Conservation (phyloP, 192 early-diverging fungal genomes). For the Phycomyces nitens region DNA sequence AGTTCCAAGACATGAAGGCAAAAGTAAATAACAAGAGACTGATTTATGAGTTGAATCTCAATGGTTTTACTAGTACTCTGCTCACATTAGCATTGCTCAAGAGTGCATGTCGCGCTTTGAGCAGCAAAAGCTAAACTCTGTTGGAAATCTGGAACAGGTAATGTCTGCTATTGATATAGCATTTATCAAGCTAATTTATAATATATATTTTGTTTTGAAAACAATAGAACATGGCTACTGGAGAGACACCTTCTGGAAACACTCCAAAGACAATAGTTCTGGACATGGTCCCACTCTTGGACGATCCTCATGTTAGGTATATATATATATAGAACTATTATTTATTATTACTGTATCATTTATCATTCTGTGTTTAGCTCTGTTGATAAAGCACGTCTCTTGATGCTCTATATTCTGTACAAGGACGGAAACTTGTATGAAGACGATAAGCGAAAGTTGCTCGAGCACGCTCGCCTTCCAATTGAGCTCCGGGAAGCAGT, state of each 20-base stretch:
- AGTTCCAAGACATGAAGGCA: constrained; percentile 82
- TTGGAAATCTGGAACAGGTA: constrained; percentile 75
- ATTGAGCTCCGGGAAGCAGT: constrained; percentile 72
- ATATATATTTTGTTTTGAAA: too few species aligned
- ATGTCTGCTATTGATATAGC: not conserved
- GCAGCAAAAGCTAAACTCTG: constrained; percentile 56
- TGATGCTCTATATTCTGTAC: constrained; percentile 79
- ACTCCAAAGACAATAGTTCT: constrained; percentile 65
- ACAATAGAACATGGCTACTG: constrained; percentile 69
- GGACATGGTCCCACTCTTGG: constrained; percentile 79
- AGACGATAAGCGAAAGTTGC: constrained; percentile 66
- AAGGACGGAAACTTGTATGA: constrained; percentile 72
- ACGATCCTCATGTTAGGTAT: constrained; percentile 59
- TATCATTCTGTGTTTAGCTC: constrained; percentile 17
- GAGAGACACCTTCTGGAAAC: constrained; percentile 68
- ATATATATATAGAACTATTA: not conserved
- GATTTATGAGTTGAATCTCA: too few species aligned
- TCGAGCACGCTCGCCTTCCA: constrained; percentile 66
- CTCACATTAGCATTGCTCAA: constrained; percentile 82
- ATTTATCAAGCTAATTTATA: not conserved
- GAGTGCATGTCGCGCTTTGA: constrained; percentile 79
- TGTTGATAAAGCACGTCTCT: constrained; percentile 69
- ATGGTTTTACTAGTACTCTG: constrained; percentile 61
- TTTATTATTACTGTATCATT: too few species aligned
- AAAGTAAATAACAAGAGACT: constrained; percentile 45